Base-by-base conservation (phyloP, 2,329 filamentous ascomycete genomes). In the Scedosporium dehoogii region DNA sequence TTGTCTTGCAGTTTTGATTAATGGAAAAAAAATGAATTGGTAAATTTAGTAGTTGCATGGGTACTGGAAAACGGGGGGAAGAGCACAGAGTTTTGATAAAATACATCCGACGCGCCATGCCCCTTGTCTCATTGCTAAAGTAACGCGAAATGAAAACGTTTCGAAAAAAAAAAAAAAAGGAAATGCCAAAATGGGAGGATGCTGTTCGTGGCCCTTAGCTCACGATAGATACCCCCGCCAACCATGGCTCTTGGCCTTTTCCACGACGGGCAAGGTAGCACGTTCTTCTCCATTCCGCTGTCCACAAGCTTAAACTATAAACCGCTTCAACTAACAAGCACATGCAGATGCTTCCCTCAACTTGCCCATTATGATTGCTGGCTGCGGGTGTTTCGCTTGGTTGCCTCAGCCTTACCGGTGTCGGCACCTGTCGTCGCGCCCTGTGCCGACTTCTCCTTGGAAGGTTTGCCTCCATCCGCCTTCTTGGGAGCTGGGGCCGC, bases 401-500 rank as follows among this genome's bases (percentile, higher is more conserved):
- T 84, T 33, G 76, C 80, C 81, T 92, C 89, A 61, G 82, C 85
- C 81, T 94, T 93, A 68, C 87, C 86, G 63, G 90, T 85, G 65
- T 91, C 90, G 62, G 86, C 85, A 62, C 85, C 85, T 59, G 83
- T 80, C 48, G 85, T 71, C 18, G 81, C 78, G 60, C 84, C 82
- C 73, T 85, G 80, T 21, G 79, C 76, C 63, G 77, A 81, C 85
- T 96, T 91, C 63, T 75, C 72, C 70, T 75, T 63, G 58, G 62
- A 58, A 18, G 44, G 48, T 78, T 90, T 92, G 69, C 87, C 88
- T 56, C 90, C 87, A 83, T 91, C 85, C 63, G 74, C 79, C 76
- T 89, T 86, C 86, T 96, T 91, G 71, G 83, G 81, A 70, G 87
- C 84, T 67, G 89, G 84, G 56, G 89, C 83, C 53, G 90, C 79